These are phyloP conservation scores for Trematosphaeria pertusa DNA, from an alignment of 2,329 filamentous ascomycete genomes.

Conservation along the genomic window DNA sequence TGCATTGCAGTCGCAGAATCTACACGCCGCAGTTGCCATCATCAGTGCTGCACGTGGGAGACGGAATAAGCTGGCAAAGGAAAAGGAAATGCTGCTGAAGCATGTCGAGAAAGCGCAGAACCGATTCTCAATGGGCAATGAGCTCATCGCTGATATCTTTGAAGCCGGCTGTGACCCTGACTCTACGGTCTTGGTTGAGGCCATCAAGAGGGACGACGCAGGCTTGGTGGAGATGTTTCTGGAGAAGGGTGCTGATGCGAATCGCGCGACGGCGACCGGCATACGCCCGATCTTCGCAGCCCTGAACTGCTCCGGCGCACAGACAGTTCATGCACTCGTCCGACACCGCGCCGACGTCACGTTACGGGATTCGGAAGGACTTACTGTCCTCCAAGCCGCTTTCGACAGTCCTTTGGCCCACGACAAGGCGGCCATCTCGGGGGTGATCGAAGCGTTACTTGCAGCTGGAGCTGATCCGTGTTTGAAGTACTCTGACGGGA, in stretches of 20 bases:
- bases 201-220: conserved; percentile 38
- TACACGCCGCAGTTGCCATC: conserved; percentile 40
- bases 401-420: conserved; percentile 32
- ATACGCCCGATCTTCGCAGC: conserved; percentile 38
- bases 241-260: conserved; percentile 38
- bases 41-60: conserved; percentile 37
- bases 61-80: conserved; percentile 33
- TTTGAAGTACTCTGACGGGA: conserved; percentile 34
- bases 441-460: conserved; percentile 32
- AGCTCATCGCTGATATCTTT: conserved; percentile 43
- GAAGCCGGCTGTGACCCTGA: conserved; percentile 41
- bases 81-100: conserved; percentile 41
- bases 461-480: conserved; percentile 29
- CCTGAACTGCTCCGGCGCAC: conserved; percentile 30
- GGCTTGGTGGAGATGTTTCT: conserved; percentile 39
- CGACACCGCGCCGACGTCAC: conserved; percentile 38
- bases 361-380: conserved; percentile 27
- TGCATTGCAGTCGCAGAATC: conserved; percentile 33
- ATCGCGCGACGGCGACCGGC: conserved; percentile 30
- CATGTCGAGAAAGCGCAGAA: conserved; percentile 36
- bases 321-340: conserved; percentile 34
- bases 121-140: conserved; percentile 37
- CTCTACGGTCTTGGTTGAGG: conserved; percentile 41
- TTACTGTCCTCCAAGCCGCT: conserved; percentile 34
- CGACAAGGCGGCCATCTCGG: conserved; percentile 30